phyloP scores from a whole-genome alignment of 305 asterid genomes.

The Solanum hybrid region DNA sequence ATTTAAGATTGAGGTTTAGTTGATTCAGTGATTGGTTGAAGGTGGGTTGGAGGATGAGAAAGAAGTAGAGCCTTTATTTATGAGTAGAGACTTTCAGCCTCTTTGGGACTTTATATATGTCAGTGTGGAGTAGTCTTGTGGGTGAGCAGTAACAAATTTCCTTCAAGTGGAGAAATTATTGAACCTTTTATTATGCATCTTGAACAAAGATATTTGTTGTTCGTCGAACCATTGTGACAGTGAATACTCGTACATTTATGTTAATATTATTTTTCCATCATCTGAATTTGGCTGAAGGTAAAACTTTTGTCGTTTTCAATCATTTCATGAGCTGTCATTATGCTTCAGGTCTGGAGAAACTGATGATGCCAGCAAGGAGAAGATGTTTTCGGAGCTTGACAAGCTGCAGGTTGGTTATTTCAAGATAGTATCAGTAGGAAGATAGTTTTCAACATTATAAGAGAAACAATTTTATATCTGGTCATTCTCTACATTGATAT shows the following conservation, averaged over 20 bases:
- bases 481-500: background rate
- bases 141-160: background rate
- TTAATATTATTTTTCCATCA: background rate
- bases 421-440: background rate
- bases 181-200: background rate
- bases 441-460: background rate
- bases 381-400: constrained; percentile 38
- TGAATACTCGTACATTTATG: background rate
- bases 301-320: background rate
- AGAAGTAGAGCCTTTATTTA: background rate
- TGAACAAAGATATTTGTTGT: background rate
- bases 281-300: background rate
- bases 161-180: background rate
- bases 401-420: constrained; percentile 57
- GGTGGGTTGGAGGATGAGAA: background rate
- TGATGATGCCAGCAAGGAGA: constrained; percentile 28
- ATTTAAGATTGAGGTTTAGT: background rate
- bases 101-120: background rate
- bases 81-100: background rate
- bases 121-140: background rate
- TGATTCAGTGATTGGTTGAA: background rate
- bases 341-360: constrained; percentile 49
- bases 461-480: background rate
- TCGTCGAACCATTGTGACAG: background rate
- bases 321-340: background rate